phyloP scores from a whole-genome alignment of 2,329 filamentous ascomycete genomes.

The Aspergillus tubingensis region DNA sequence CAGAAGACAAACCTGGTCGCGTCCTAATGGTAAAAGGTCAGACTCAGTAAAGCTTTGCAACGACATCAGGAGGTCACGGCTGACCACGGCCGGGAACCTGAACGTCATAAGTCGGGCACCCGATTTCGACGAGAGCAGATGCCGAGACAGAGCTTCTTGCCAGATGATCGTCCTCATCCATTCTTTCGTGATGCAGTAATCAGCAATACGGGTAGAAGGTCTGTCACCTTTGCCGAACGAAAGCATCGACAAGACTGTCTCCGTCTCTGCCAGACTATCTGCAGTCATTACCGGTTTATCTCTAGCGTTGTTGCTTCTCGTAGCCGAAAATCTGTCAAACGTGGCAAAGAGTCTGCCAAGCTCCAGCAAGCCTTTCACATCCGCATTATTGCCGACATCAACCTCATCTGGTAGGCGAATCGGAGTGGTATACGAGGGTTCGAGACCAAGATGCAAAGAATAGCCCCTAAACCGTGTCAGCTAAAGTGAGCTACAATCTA shows the following conservation, averaged over 20 bases:
- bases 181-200: constrained; percentile 32
- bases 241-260: constrained; percentile 23
- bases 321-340: constrained; percentile 25
- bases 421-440: constrained; percentile 26
- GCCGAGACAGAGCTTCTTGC: constrained; percentile 31
- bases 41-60: constrained; percentile 26
- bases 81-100: constrained; percentile 27
- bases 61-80: constrained; percentile 28
- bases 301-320: background rate
- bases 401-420: constrained; percentile 10
- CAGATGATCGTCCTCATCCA: constrained; percentile 39
- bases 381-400: constrained; percentile 12
- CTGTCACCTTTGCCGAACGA: constrained; percentile 14
- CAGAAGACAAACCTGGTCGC: constrained; percentile 30
- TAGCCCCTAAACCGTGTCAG: constrained; percentile 26
- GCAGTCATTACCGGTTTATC: background rate
- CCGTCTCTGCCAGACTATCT: constrained; percentile 22
- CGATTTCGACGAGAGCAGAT: constrained; percentile 29
- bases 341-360: constrained; percentile 28
- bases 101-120: constrained; percentile 27
- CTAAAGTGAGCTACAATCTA: background rate
- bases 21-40: constrained; percentile 32
- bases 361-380: constrained; percentile 29
- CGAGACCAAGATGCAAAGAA: constrained; percentile 33
- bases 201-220: constrained; percentile 27